Evolutionary conservation across 2,329 filamentous ascomycete species (phyloP).

Genomic region (Aurifilum marmelostoma): DNA sequence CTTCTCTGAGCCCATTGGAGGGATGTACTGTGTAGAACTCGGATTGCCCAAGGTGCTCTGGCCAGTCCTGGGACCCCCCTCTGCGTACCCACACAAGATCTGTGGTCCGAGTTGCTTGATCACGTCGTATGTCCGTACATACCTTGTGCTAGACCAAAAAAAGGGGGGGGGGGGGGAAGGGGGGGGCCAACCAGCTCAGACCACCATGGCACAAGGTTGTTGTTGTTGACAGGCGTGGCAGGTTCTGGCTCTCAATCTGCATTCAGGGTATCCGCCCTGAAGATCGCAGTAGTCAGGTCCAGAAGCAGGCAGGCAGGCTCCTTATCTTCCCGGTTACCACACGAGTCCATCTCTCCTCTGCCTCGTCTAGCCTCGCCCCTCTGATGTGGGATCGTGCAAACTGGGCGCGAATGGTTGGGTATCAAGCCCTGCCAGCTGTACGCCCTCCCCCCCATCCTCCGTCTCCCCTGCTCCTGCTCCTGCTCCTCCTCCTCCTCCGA

Average conservation of each 20-base stretch:
- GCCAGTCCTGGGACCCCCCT: not conserved
- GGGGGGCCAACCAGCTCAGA: too few species aligned
- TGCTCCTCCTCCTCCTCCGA: conserved; percentile 14
- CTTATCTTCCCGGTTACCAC: not conserved
- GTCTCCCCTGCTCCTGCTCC: too few species aligned
- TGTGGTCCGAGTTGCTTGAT: not conserved
- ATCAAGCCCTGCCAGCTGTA: conserved; percentile 18
- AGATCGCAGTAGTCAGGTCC: conserved; percentile 12
- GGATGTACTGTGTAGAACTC: not conserved
- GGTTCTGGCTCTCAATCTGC: not conserved
- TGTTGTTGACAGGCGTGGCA: too few species aligned
- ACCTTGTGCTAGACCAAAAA: not conserved
- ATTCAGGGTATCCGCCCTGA: not conserved
- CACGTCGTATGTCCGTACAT: not conserved
- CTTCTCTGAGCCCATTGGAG: too few species aligned
- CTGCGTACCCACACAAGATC: not conserved
- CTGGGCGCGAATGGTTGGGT: conserved; percentile 26
- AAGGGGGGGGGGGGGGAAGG: too few species aligned
- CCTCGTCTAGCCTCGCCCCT: conserved; percentile 13
- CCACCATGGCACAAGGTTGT: too few species aligned
- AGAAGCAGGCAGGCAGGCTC: not conserved
- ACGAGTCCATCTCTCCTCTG: not conserved
- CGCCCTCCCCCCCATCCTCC: not conserved
- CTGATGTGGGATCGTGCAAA: conserved; percentile 16
- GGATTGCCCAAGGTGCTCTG: not conserved